Percentiles rank a stretch among this genome's conserved stretches.
Conservation (phyloP, 2,329 filamentous ascomycete species). For the Hypoxylon rubiginosum region DNA sequence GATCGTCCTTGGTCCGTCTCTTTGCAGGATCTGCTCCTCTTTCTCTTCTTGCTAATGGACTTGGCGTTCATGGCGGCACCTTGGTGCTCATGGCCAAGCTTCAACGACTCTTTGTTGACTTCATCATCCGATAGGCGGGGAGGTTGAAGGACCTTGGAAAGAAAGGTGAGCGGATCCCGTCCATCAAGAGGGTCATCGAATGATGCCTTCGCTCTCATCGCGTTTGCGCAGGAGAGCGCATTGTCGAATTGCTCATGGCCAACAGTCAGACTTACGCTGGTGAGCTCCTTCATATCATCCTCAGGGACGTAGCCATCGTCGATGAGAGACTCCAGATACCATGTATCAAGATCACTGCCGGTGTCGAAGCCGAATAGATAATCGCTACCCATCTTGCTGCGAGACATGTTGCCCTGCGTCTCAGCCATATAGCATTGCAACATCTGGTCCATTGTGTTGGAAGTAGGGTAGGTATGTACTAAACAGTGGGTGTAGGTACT, state of each 20-base stretch:
- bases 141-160: slow-evolving; percentile 37
- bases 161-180: slow-evolving; percentile 47
- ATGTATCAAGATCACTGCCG: slow-evolving; percentile 42
- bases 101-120: background rate
- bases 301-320: slow-evolving; percentile 42
- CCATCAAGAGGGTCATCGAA: slow-evolving; percentile 43
- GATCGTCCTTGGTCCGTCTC: background rate
- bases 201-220: slow-evolving; percentile 45
- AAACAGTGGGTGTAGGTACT: background rate
- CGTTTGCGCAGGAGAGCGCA: slow-evolving; percentile 50
- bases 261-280: slow-evolving; percentile 48
- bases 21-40: background rate
- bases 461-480: background rate
- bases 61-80: background rate
- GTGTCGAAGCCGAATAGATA: slow-evolving; percentile 54
- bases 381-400: slow-evolving; percentile 42
- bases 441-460: slow-evolving; percentile 29
- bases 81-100: background rate
- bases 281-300: slow-evolving; percentile 48
- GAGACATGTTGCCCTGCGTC: slow-evolving; percentile 6
- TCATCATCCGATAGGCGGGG: background rate
- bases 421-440: slow-evolving; percentile 25
- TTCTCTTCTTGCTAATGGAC: slow-evolving; percentile 8
- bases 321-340: slow-evolving; percentile 49
- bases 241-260: slow-evolving; percentile 54